Evolutionary conservation across 2,329 filamentous ascomycete genomes (phyloP).

Genomic region (Coccinonectria pachysandricola): DNA sequence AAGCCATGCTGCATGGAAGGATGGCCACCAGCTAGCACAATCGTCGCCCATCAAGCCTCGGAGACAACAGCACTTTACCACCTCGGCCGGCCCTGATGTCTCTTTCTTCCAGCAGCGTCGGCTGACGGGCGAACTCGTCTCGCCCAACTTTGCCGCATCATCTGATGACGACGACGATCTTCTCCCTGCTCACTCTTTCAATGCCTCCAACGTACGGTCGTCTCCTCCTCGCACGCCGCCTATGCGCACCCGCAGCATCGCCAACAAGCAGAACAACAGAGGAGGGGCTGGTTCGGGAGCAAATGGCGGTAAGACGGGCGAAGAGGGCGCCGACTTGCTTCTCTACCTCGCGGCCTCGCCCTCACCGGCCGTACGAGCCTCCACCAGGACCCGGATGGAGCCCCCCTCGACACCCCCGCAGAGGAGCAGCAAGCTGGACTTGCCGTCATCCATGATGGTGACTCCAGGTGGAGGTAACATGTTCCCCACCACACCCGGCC

Average conservation of each 20-base stretch:
- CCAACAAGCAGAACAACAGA: slow-evolving; percentile 36
- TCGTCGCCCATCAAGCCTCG: slow-evolving; percentile 78
- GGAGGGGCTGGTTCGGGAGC: slow-evolving; percentile 31
- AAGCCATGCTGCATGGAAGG: slow-evolving; percentile 60
- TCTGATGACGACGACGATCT: slow-evolving; percentile 79
- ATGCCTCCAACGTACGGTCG: slow-evolving; percentile 52
- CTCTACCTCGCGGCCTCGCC: slow-evolving; percentile 86
- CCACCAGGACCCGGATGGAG: slow-evolving; percentile 41
- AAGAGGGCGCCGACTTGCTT: slow-evolving; percentile 73
- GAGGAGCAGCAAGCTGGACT: slow-evolving; percentile 53
- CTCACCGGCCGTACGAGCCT: slow-evolving; percentile 59
- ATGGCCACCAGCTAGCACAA: slow-evolving; percentile 63
- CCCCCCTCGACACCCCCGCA: slow-evolving; percentile 69
- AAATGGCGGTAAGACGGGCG: slow-evolving; percentile 49
- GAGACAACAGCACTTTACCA: slow-evolving; percentile 65
- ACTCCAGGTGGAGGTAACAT: slow-evolving; percentile 64
- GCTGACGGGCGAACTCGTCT: slow-evolving; percentile 51
- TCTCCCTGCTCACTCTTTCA: slow-evolving; percentile 67
- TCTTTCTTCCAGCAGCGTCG: slow-evolving; percentile 69
- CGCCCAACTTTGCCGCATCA: slow-evolving; percentile 50
- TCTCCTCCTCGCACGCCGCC: slow-evolving; percentile 82
- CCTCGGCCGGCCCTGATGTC: slow-evolving; percentile 58
- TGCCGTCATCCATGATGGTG: slow-evolving; percentile 82
- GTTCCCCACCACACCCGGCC: slow-evolving; percentile 68
- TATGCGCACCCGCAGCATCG: slow-evolving; percentile 43